Percentiles rank a stretch among this genome's conserved stretches.
phyloP scores from a whole-genome alignment of 768 basidiomycete species.

The Agaricus subrufescens region DNA sequence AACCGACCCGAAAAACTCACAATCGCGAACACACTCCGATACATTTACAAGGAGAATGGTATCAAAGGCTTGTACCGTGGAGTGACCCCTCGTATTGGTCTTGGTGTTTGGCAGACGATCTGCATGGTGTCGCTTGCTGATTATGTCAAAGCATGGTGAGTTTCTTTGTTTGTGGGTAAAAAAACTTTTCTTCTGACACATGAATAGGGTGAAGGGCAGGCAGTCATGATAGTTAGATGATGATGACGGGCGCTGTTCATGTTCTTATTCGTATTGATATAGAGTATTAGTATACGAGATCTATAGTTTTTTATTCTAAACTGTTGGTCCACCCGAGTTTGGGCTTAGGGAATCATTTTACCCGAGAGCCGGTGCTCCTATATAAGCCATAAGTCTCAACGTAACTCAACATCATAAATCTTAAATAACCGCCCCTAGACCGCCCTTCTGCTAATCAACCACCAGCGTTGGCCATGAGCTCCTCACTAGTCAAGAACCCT shows the following conservation, averaged over 20 bases:
- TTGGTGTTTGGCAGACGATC: constrained; percentile 95
- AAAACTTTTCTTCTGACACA: constrained; percentile 1
- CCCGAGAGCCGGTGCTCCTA: constrained; percentile 11
- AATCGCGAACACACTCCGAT: constrained; percentile 85
- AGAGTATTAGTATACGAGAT: constrained; percentile 18
- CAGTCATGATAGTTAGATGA: neutral
- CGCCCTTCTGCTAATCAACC: neutral
- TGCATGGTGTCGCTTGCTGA: constrained; percentile 99
- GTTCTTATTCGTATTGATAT: constrained; percentile 21
- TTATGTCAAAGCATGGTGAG: constrained; percentile 85
- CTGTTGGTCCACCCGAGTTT: neutral
- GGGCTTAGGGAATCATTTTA: neutral
- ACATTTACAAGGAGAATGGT: constrained; percentile 96
- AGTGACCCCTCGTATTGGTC: constrained; percentile 92
- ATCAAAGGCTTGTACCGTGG: constrained; percentile 96
- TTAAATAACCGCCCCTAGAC: neutral
- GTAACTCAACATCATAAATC: neutral
- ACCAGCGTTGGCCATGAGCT: constrained; percentile 33
- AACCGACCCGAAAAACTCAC: constrained; percentile 91
- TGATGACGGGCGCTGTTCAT: constrained; percentile 10
- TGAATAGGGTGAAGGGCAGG: constrained; percentile 17
- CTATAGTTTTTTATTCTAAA: neutral
- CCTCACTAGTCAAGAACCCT: constrained; percentile 19
- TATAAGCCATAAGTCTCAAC: neutral
- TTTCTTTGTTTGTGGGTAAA: constrained; percentile 1